phyloP scores from a whole-genome alignment of 306 rosid species.

The Dryas octopetala region DNA sequence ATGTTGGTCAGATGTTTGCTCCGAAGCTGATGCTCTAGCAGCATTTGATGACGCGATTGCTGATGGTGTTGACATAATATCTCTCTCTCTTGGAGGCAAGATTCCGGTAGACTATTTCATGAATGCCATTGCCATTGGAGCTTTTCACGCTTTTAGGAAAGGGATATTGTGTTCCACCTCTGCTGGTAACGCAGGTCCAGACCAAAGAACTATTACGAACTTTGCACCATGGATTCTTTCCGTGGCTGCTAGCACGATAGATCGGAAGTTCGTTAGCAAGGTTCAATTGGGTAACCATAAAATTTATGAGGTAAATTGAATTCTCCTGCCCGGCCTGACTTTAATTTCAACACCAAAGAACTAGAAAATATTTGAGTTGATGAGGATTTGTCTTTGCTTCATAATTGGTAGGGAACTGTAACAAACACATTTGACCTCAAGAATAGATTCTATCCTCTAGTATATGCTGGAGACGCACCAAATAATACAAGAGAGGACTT shows the following conservation, averaged over 20 bases:
- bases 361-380: not conserved
- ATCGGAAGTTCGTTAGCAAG: not conserved
- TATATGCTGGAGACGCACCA: slow-evolving; percentile 45
- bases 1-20: no score
- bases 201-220: not conserved
- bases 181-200: slow-evolving; percentile 41
- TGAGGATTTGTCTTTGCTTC: no score
- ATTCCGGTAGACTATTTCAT: slow-evolving; percentile 18
- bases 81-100: slow-evolving; percentile 22
- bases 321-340: no score
- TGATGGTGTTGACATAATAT: slow-evolving; percentile 55
- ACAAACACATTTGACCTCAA: slow-evolving; percentile 42
- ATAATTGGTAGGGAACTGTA: slow-evolving; percentile 41
- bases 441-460: slow-evolving; percentile 30
- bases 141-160: slow-evolving; percentile 51
- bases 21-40: slow-evolving; percentile 17
- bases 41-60: slow-evolving; percentile 53
- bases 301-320: slow-evolving; percentile 10
- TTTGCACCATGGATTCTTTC: not conserved
- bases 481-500: slow-evolving; percentile 26
- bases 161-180: slow-evolving; percentile 46
- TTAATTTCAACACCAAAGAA: no score
- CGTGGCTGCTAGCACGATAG: not conserved
- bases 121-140: slow-evolving; percentile 33
- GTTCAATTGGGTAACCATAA: slow-evolving; percentile 12